Evolutionary conservation across 1,139 yeast species (phyloP).

Genomic region (Saccharomycopsis hybrid): DNA sequence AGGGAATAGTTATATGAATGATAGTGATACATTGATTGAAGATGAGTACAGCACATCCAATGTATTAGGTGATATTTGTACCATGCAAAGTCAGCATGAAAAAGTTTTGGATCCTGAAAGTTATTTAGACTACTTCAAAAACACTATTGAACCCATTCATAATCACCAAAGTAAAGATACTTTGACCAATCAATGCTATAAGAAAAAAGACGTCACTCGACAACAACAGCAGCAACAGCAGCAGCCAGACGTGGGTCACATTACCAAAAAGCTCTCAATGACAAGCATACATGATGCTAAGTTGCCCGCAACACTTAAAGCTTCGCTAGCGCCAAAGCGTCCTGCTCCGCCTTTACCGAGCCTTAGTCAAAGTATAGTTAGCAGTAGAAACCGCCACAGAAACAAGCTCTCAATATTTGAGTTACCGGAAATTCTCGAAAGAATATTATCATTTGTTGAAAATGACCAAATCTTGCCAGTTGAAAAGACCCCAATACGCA

Average conservation of each 20-base stretch:
- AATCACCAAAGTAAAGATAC: too few relatives aligned
- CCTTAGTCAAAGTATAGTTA: too few relatives aligned
- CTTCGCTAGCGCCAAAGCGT: conserved; percentile 1
- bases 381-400: too few relatives aligned
- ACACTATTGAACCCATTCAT: conserved; percentile 17
- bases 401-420: too few relatives aligned
- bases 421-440: conserved; percentile 15
- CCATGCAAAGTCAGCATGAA: background rate
- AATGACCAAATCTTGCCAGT: conserved; percentile 8
- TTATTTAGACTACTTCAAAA: conserved; percentile 15
- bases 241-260: background rate
- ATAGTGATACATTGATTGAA: conserved; percentile 3
- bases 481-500: conserved; percentile 29
- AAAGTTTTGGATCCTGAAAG: too few relatives aligned
- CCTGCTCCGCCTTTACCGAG: background rate
- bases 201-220: too few relatives aligned
- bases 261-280: conserved; percentile 7
- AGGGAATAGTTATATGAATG: background rate
- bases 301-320: too few relatives aligned
- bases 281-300: too few relatives aligned
- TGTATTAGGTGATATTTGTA: background rate
- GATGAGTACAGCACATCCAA: background rate
- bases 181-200: too few relatives aligned
- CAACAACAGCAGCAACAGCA: background rate
- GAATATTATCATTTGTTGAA: conserved; percentile 14